Base-by-base conservation (phyloP, 2,329 filamentous ascomycete species). In the Cordyceps farinosa region DNA sequence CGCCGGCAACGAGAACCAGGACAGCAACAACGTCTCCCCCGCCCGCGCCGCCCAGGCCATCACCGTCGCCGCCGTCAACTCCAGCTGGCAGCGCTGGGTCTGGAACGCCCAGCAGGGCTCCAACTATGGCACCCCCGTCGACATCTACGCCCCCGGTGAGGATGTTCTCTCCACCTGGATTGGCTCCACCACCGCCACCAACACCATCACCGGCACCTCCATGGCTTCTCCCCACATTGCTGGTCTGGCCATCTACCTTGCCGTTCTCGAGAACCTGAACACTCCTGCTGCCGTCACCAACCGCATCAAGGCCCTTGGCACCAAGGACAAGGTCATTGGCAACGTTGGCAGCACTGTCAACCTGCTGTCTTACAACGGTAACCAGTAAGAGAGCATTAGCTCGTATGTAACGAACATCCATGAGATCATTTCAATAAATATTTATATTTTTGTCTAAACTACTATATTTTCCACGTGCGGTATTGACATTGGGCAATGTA, bases 31-130 rank as follows among this genome's bases (percentile, higher is more conserved):
- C 42, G 47, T 69, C 6, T 85, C 82, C 0, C 82, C 83, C 1
- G 82, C 81, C 1, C 80, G 79, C 1, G 78, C 78, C 17, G 68
- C 78, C 11, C 72, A 73, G 36, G 83, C 81, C 56, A 74, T 84
- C 66, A 85, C 82, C 0, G 83, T 86, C n/a, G 83, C 80, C 4
- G 80, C 83, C 60, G 77, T 79, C 42, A 76, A 79, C 64, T 67
- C 65, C 8, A 51, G 68, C 42, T 78, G 80, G 65, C 69, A 67
- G 10, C 72, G 75, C 15, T 75, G 80, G 22, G 67, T 67, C 10
- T 84, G 59, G 59, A 57, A 57, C 53, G 11, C 30, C 13, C 36
- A 10, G 6, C 45, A 65, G 0, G 81, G 77, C 69, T 80, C 78
- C 61, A 84, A 84, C 74, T 83, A 71, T 42, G 81, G 81, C 17